Base-by-base conservation (phyloP, 2,329 filamentous ascomycete species). In the Fusarium subtropicale region DNA sequence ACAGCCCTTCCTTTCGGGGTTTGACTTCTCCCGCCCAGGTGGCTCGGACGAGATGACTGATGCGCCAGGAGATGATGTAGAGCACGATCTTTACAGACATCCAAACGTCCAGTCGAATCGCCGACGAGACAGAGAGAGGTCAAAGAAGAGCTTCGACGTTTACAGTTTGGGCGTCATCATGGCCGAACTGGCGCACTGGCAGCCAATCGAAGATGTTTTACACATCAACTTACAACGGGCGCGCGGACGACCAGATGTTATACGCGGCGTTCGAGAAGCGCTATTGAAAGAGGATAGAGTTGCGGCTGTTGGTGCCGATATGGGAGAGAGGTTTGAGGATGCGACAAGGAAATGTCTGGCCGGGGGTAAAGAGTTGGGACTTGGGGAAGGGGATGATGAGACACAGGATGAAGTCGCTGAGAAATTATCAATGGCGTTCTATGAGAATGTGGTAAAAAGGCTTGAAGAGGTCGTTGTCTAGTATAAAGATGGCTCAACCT, bases 171-270 rank as follows among this genome's bases (percentile, higher is more conserved):
- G 86, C 5, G 77, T 87, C 10, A 78, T 87, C 5, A 73, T 87
- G 7, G 76, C 86, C 5, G 86, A 88, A 71, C 79, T 88, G 7
- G 85, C 84, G n/a, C 82, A 84, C 64, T 87, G 85, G 85, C 74
- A 77, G 45, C 77, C 82, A 1, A 79, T 87, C 31, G 82, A 86
- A 26, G 60, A 71, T 16, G 78, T 86, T 5, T 60, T 86, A 7
- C 66, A 59, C 0, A 80, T 86, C 15, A 75, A 81, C 46, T 71
- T 80, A 64, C 71, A 75, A 67, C 71, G 71, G 66, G 65, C 73
- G 28, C 75, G 74, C 9, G 79, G 79, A 12, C 77, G 77, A 39
- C 79, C 80, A 7, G 80, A 79, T n/a, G 64, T 79, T 10, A 78
- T 81, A 15, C 74, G 78, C 24, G 75, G 71, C 10, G 79, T 83